Evolutionary conservation across 2,329 filamentous ascomycete species (phyloP).

Genomic region (Xylaria sp.): DNA sequence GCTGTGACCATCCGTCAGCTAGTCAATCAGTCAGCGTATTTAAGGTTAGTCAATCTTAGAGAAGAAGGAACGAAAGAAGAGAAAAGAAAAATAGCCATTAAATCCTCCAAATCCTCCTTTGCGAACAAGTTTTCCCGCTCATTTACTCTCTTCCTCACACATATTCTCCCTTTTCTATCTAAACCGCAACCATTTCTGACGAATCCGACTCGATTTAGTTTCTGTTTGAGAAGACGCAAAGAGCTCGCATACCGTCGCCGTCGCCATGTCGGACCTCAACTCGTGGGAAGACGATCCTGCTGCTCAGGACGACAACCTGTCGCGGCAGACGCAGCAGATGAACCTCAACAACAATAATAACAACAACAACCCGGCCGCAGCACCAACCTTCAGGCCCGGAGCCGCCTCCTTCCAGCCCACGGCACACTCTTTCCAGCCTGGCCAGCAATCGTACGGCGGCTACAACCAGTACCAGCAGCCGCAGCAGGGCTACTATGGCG

Average conservation of each 20-base stretch:
- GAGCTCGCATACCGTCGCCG: slow-evolving; percentile 27
- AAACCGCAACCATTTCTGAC: neutral
- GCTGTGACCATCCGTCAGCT: neutral
- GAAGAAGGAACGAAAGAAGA: neutral
- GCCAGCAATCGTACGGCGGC: slow-evolving; percentile 72
- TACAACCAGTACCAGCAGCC: slow-evolving; percentile 67
- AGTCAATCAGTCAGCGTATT: neutral
- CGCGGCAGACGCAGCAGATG: slow-evolving; percentile 80
- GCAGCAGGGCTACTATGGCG: slow-evolving; percentile 60
- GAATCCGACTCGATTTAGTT: neutral
- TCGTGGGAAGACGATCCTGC: slow-evolving; percentile 93
- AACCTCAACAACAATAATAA: slow-evolving; percentile 68
- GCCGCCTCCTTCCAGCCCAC: slow-evolving; percentile 78
- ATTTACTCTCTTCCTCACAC: neutral
- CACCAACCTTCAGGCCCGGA: slow-evolving; percentile 71
- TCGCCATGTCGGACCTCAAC: slow-evolving; percentile 86
- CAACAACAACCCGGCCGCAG: slow-evolving; percentile 63
- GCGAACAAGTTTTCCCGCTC: neutral
- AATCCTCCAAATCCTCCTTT: neutral
- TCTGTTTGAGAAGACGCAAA: slow-evolving; percentile 4
- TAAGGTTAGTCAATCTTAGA: neutral
- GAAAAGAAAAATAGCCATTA: neutral
- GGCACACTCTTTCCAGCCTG: slow-evolving; percentile 76
- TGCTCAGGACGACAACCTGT: slow-evolving; percentile 80
- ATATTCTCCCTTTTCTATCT: neutral